Evolutionary conservation across 2,329 filamentous ascomycete species (phyloP).

Genomic region (Cladophialophora bantiana): DNA sequence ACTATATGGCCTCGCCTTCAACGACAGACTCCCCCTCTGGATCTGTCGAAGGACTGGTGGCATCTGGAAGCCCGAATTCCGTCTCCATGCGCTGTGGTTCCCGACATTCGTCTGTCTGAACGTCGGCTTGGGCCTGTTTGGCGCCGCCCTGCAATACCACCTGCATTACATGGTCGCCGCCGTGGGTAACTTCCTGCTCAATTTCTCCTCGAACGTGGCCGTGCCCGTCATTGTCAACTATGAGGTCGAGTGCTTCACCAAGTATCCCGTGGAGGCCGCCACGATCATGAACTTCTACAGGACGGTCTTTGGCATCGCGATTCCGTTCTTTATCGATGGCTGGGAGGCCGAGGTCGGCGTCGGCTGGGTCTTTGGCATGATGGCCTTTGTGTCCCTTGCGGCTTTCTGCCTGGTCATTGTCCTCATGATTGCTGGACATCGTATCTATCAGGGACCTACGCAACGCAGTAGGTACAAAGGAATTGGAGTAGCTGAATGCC

Average conservation of each 20-base stretch:
- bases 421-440: slow-evolving; percentile 14
- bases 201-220: slow-evolving; percentile 46
- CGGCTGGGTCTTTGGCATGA: slow-evolving; percentile 53
- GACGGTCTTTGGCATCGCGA: slow-evolving; percentile 48
- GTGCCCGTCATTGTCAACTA: slow-evolving; percentile 47
- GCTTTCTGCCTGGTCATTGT: slow-evolving; percentile 4
- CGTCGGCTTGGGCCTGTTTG: slow-evolving; percentile 47
- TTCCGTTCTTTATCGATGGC: slow-evolving; percentile 50
- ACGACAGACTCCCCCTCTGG: slow-evolving; percentile 50
- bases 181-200: slow-evolving; percentile 51
- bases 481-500: too few species aligned
- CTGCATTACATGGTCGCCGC: slow-evolving; percentile 52
- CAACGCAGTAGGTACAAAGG: too few species aligned
- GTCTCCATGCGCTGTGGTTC: slow-evolving; percentile 45
- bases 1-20: slow-evolving; percentile 45
- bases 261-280: slow-evolving; percentile 49
- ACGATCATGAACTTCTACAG: slow-evolving; percentile 46
- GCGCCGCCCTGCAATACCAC: slow-evolving; percentile 51
- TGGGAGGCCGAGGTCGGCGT: slow-evolving; percentile 47
- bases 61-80: slow-evolving; percentile 47
- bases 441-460: too few species aligned
- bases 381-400: slow-evolving; percentile 43
- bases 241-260: slow-evolving; percentile 46
- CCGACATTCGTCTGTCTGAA: slow-evolving; percentile 43
- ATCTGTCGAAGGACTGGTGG: slow-evolving; percentile 43